A percentile compares a stretch with the other conserved stretches of the same genome.
These are phyloP conservation scores for Colletotrichum sublineola DNA, from an alignment of 2,329 filamentous ascomycete species.

Conservation along the genomic window DNA sequence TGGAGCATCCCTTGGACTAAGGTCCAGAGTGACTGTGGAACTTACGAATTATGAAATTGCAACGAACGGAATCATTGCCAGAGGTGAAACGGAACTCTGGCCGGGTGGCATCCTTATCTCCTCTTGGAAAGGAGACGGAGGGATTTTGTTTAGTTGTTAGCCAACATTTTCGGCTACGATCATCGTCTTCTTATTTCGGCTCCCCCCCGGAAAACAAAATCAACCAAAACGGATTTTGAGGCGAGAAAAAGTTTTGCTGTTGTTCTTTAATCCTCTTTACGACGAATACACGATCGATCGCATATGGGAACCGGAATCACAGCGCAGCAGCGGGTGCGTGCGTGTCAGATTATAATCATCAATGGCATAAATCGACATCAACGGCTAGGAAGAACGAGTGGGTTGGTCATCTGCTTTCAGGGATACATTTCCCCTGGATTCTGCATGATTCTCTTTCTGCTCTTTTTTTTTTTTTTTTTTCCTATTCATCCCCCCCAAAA, in stretches of 20 bases:
- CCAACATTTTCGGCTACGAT: slow-evolving; percentile 10
- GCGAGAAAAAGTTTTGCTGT: slow-evolving; percentile 30
- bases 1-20: slow-evolving; percentile 29
- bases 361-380: slow-evolving; percentile 30
- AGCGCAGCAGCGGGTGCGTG: slow-evolving; percentile 13
- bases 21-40: slow-evolving; percentile 4
- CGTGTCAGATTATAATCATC: slow-evolving; percentile 30
- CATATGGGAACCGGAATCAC: slow-evolving; percentile 29
- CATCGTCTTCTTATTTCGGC: slow-evolving; percentile 15
- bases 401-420: slow-evolving; percentile 25
- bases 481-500: slow-evolving; percentile 10
- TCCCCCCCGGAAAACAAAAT: slow-evolving; percentile 35
- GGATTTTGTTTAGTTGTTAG: slow-evolving; percentile 22
- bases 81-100: slow-evolving; percentile 44
- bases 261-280: slow-evolving; percentile 17
- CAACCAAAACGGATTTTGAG: slow-evolving; percentile 32
- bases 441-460: background rate
- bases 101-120: slow-evolving; percentile 20
- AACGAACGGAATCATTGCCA: slow-evolving; percentile 34
- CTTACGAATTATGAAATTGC: slow-evolving; percentile 40
- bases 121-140: slow-evolving; percentile 12
- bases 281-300: slow-evolving; percentile 27
- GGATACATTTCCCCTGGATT: slow-evolving; percentile 17
- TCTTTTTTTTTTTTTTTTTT: slow-evolving; percentile 6
- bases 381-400: slow-evolving; percentile 22